These are phyloP conservation scores for Trichophyton benhamiae DNA, from an alignment of 2,329 filamentous ascomycete genomes.

Conservation along the genomic window DNA sequence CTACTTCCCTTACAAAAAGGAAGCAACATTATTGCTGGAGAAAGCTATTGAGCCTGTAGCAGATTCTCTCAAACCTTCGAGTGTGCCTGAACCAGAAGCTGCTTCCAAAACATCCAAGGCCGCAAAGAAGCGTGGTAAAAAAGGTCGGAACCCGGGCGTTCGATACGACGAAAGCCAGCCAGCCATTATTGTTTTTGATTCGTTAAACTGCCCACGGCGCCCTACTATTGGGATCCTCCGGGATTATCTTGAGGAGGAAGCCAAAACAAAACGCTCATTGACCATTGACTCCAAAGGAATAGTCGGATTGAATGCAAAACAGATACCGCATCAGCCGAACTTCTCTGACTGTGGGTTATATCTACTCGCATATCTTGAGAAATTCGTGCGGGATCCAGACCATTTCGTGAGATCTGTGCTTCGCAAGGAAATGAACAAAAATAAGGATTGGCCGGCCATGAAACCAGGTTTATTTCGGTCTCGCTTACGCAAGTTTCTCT, in stretches of 20 bases:
- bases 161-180: constrained; percentile 45
- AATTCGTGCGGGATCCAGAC: constrained; percentile 66
- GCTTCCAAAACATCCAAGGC: constrained; percentile 8
- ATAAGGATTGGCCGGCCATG: constrained; percentile 44
- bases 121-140: constrained; percentile 15
- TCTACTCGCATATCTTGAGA: constrained; percentile 68
- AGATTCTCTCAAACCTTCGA: background rate
- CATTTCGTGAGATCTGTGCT: constrained; percentile 56
- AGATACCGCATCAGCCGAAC: constrained; percentile 70
- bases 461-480: constrained; percentile 48
- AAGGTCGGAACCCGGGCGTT: constrained; percentile 19
- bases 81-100: background rate
- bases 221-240: constrained; percentile 56
- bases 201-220: constrained; percentile 54
- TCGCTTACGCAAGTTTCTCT: constrained; percentile 54
- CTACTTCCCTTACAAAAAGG: background rate
- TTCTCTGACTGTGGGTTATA: constrained; percentile 83
- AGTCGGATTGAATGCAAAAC: constrained; percentile 56
- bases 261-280: constrained; percentile 47
- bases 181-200: constrained; percentile 77
- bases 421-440: constrained; percentile 47
- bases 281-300: constrained; percentile 35
- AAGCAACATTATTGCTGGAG: background rate
- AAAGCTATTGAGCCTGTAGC: background rate
- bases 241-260: constrained; percentile 65